Base-by-base conservation (phyloP, 2,329 filamentous ascomycete species). In the Cladorrhinum sp. region DNA sequence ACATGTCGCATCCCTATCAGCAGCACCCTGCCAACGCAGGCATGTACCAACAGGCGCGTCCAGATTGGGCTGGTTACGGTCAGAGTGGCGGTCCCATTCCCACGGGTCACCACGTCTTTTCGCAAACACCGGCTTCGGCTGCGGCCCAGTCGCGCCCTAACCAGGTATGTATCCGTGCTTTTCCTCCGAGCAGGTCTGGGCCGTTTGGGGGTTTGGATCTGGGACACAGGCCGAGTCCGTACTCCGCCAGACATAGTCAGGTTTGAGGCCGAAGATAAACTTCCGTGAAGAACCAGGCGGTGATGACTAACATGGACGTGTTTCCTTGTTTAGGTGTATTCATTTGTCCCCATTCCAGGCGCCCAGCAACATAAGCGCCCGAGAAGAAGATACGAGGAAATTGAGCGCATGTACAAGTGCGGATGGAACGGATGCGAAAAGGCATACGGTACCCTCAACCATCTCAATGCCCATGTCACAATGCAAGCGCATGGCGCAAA, bases 361-460 rank as follows among this genome's bases (percentile, higher is more conserved):
- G 92, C 94, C 12, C 93, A 97, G 73, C 95, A 99, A 74, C 94
- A 98, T 75, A 99, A 99, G 80, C 87, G 95, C 61, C 95, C 95
- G 12, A 86, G 95, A 66, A 84, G 95, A 70, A 86, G 95, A 58
- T 99, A 97, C 71, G 95, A 99, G 76, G 95, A 99, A 74, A 99
- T 99, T 69, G 95, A 99, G 80, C 88, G 95, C 73, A 98, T 99
- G 95, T 98, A 99, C 82, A 98, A 98, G 77, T 99, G 95, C 73
- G 95, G 94, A 24, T 98, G 92, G 91, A 94, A 97, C 67, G 93
- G 93, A 8, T 99, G 95, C 73, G 95, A 99, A 77, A 99, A 99
- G 79, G 95, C 95, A 2, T 99, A 99, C 69, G 95, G 95, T 62
- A 99, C 95, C 53, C 79, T 99, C 64, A 99, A 99, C 75, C 95